A percentile compares a stretch with the other conserved stretches of the same genome.
phyloP scores from a whole-genome alignment of 176 grass and related monocot genomes.

The Bothriochloa decipiens region DNA sequence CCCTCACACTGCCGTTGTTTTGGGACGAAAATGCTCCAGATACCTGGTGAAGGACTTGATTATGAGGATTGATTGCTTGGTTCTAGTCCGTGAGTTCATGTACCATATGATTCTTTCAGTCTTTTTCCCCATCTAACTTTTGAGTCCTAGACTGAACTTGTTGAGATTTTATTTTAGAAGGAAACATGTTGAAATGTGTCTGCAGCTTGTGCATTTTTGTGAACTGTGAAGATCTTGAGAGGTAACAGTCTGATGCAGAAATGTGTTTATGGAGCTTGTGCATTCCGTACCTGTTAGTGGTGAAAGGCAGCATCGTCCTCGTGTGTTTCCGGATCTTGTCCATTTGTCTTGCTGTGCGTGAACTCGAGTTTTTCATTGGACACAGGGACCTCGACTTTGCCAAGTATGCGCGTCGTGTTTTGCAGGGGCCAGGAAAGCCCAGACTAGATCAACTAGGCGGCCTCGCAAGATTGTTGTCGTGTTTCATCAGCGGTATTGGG shows the following conservation, averaged over 20 bases:
- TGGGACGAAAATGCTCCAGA: background rate
- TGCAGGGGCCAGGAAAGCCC: too few species aligned
- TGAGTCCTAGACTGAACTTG: background rate
- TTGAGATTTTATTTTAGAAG: background rate
- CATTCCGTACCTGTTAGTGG: background rate
- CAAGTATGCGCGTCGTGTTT: too few species aligned
- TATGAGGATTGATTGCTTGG: constrained; percentile 11
- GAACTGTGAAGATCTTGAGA: background rate
- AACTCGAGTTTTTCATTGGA: too few species aligned
- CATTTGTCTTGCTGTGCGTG: too few species aligned
- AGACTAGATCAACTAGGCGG: too few species aligned
- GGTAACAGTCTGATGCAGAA: background rate
- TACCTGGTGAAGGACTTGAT: background rate
- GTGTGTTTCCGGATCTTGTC: background rate
- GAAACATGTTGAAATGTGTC: background rate
- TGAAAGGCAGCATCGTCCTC: background rate
- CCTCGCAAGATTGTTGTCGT: too few species aligned
- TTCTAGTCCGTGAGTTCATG: background rate
- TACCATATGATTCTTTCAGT: constrained; percentile 25
- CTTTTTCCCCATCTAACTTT: background rate
- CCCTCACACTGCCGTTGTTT: background rate
- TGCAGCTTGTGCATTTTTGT: background rate
- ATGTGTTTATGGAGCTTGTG: background rate
- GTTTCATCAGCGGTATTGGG: too few species aligned
- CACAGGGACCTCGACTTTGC: too few species aligned